These are phyloP conservation scores for Penicillium pancosmium DNA, from an alignment of 495 filamentous ascomycete genomes.

Conservation along the genomic window DNA sequence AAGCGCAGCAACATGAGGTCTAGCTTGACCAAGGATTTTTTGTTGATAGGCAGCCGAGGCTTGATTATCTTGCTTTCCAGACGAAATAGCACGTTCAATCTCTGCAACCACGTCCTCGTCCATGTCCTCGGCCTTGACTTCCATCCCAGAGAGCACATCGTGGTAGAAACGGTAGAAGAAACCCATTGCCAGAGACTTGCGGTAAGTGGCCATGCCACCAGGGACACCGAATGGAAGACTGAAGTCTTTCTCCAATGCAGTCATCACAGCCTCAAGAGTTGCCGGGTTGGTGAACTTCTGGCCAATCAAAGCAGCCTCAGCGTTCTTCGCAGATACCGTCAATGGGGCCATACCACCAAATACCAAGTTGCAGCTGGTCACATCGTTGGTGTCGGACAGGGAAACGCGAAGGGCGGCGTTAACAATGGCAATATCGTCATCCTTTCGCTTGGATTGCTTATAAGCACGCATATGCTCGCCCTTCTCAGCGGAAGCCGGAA, in stretches of 20 bases:
- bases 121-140: constrained; percentile 43
- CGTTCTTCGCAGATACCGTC: constrained; percentile 79
- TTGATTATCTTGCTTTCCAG: constrained; percentile 53
- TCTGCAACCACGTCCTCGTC: constrained; percentile 59
- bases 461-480: constrained; percentile 69
- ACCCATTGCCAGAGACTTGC: constrained; percentile 83
- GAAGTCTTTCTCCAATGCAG: constrained; percentile 83
- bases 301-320: constrained; percentile 69
- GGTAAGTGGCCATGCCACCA: constrained; percentile 94
- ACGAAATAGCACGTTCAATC: constrained; percentile 62
- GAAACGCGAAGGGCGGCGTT: constrained; percentile 77
- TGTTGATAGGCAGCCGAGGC: constrained; percentile 57
- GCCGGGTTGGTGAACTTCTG: constrained; percentile 78
- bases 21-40: constrained; percentile 76
- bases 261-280: constrained; percentile 87
- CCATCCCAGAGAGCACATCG: constrained; percentile 58
- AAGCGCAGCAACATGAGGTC: constrained; percentile 84
- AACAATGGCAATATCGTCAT: constrained; percentile 97
- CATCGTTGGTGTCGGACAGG: constrained; percentile 64
- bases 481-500: constrained; percentile 64
- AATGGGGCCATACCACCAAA: constrained; percentile 92
- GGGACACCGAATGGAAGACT: constrained; percentile 83
- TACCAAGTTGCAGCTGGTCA: constrained; percentile 72
- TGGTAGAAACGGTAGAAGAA: constrained; percentile 93
- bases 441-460: constrained; percentile 94